Evolutionary conservation across 2,329 filamentous ascomycete genomes (phyloP), one percentile per base, ranked within the genome.

Genomic region (Arthrobotrys entomopaga): DNA sequence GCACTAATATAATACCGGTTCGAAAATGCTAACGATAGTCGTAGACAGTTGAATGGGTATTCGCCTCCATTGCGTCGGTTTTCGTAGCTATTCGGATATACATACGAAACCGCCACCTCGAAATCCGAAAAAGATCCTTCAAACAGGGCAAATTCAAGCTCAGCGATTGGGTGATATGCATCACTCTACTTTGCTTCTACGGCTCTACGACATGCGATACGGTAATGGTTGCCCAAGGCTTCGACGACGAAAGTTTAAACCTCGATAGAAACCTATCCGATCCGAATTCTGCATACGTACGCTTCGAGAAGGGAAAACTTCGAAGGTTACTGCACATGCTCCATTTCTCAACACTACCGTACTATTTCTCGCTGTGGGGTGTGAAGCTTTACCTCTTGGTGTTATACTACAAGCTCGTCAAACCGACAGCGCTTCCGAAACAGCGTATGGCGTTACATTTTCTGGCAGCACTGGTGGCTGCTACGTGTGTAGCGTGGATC

Each of bases 111-210:
- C 49, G 57, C 0, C 19, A 24, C 20, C 40, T 20, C 16, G n/a
- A 34, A 19, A 7, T 13, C 10, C 58, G 15, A 38, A 19, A 29
- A 16, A 1, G 29, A 1, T 13, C 24, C n/a, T 52, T 48, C 24
- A 52, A 42, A 29, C 54, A 48, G 22, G 22, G 20, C n/a, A 49
- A 19, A 11, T 61, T 54, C 40, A 61, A 34, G n/a, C 19, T 22
- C 1, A 50, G 65, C 34, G 59, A 64, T n/a, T 65, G 53, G 43
- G 43, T 60, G 8, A 71, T 71, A n/a, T 29, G 26, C 3, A 5
- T 71, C 5, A 65, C 66, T 3, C 26, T 71, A 40, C 11, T 71
- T n/a, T 65, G 43, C 24, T 65, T 65, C 52, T 64, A 58, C 19
- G 24, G 50, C 1, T 29, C 66, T 2, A 48, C 20, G 2, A 20